Evolutionary conservation across 2,329 filamentous ascomycete genomes (phyloP).

Genomic region (Aureobasidium sp.): DNA sequence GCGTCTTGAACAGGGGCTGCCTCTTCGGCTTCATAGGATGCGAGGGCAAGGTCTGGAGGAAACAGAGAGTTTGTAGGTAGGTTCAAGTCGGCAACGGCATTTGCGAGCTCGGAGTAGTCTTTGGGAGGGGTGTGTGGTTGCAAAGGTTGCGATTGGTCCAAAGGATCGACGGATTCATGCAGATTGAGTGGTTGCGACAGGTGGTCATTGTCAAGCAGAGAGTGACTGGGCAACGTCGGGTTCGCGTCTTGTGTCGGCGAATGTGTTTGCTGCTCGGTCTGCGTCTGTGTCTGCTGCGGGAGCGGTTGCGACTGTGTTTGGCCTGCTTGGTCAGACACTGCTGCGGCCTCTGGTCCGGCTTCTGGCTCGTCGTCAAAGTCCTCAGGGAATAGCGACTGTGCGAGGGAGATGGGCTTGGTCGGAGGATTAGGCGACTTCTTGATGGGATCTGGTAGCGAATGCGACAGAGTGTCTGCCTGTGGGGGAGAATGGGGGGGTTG

Average conservation of each 20-base stretch:
- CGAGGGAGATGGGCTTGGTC: slow-evolving; percentile 6
- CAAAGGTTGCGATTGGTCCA: slow-evolving; percentile 4
- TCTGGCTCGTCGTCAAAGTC: slow-evolving; percentile 5
- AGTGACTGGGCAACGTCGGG: neutral
- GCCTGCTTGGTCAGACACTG: neutral
- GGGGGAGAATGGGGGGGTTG: neutral
- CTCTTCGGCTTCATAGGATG: slow-evolving; percentile 19
- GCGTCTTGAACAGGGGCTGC: slow-evolving; percentile 15
- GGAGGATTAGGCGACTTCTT: neutral
- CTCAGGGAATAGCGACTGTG: slow-evolving; percentile 10
- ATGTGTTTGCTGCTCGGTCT: slow-evolving; percentile 13
- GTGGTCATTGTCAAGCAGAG: neutral
- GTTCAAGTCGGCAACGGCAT: slow-evolving; percentile 8
- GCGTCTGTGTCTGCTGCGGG: slow-evolving; percentile 13
- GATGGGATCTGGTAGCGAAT: neutral
- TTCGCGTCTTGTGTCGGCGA: neutral
- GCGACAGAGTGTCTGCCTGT: neutral
- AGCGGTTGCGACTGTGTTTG: neutral
- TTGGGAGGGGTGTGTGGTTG: slow-evolving; percentile 5
- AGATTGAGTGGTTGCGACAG: neutral
- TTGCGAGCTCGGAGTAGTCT: slow-evolving; percentile 14
- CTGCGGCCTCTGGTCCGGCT: neutral
- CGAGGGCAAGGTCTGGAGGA: slow-evolving; percentile 17
- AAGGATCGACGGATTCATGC: neutral
- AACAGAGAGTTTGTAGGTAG: slow-evolving; percentile 6